These are phyloP conservation scores for Daldinia decipiens DNA, from an alignment of 495 filamentous ascomycete species.

Conservation along the genomic window DNA sequence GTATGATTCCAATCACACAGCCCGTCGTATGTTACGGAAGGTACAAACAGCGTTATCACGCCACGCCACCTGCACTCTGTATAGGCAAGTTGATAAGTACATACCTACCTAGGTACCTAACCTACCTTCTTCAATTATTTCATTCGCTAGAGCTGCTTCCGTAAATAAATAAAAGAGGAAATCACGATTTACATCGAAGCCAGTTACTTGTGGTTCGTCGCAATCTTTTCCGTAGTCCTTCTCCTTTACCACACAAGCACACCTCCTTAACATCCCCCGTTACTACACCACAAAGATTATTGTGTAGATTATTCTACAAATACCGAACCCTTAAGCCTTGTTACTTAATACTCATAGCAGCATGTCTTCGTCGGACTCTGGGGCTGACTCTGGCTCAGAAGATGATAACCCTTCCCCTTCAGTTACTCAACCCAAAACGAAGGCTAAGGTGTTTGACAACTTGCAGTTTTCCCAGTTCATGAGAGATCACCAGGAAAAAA, in stretches of 20 bases:
- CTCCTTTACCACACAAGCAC: not conserved
- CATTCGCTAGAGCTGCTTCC: not conserved
- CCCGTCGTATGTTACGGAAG: not conserved
- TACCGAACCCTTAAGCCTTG: not conserved
- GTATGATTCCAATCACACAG: not conserved
- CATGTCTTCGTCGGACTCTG: not conserved
- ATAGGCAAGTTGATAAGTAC: not conserved
- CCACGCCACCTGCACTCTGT: not conserved
- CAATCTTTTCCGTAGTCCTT: not conserved
- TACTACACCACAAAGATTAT: not conserved
- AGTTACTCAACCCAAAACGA: conserved; percentile 38
- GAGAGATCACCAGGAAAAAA: conserved; percentile 40
- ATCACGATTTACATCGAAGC: not conserved
- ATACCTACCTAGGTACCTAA: no score
- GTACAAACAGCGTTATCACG: not conserved
- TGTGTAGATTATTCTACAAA: not conserved
- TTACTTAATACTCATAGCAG: not conserved
- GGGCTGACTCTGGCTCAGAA: conserved; percentile 34
- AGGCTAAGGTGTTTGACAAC: conserved; percentile 57
- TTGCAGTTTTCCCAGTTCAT: conserved; percentile 39
- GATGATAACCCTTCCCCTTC: conserved; percentile 41
- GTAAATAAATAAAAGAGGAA: not conserved
- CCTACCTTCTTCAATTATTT: not conserved
- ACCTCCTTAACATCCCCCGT: not conserved
- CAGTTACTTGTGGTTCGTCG: not conserved